Percentiles rank a stretch among this genome's conserved stretches.
Evolutionary conservation across 148 eudicot species (phyloP).

Genomic region (Selenicereus undatus): DNA sequence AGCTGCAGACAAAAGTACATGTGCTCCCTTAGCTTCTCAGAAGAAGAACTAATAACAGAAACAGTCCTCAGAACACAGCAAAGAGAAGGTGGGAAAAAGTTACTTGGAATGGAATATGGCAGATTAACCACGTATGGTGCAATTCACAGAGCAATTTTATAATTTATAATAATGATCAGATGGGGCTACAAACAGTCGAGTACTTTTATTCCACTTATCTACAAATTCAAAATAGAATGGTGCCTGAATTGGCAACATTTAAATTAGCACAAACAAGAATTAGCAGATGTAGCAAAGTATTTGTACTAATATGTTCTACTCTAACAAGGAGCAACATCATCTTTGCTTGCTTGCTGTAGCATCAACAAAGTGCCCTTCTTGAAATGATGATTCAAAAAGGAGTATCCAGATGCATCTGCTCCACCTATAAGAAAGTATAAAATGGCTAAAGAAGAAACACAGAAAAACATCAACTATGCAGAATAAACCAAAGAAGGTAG

Average conservation of each 20-base stretch:
- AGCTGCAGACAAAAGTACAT: background rate
- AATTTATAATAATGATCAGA: background rate
- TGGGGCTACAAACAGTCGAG: background rate
- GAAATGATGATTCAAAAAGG: slow-evolving; percentile 2
- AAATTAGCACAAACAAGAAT: background rate
- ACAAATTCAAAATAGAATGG: background rate
- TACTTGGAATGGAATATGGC: background rate
- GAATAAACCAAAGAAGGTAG: background rate
- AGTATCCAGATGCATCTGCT: background rate
- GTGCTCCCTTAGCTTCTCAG: background rate
- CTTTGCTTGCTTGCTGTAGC: slow-evolving; percentile 51
- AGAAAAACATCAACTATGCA: background rate
- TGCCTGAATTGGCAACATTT: background rate
- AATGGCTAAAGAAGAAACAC: background rate
- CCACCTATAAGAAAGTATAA: background rate
- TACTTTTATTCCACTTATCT: background rate
- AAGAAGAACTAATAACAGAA: background rate
- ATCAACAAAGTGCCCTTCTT: slow-evolving; percentile 50
- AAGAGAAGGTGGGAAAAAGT: background rate
- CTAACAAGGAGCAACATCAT: slow-evolving; percentile 42
- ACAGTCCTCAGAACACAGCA: background rate
- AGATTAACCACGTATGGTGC: background rate
- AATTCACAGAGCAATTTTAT: background rate
- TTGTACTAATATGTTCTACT: slow-evolving; percentile 44
- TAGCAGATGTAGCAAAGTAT: slow-evolving; percentile 40